Evolutionary conservation across 805 yeast species (phyloP), one percentile per base, ranked within the genome.

Genomic region (Candida chauliodis): DNA sequence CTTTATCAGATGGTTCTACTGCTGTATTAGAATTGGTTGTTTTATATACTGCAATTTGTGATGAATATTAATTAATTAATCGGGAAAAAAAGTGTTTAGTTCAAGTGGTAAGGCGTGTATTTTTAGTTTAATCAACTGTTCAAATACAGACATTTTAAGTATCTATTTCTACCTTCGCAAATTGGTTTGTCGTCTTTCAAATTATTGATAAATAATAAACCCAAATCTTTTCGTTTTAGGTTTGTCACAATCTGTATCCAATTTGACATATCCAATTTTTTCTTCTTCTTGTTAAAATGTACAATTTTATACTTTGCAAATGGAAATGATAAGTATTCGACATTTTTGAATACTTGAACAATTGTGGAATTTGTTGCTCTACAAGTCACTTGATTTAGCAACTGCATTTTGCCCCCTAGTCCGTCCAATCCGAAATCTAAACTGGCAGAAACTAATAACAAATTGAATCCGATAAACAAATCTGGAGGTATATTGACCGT

Each of bases 21-120:
- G 56, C 55, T 8, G 51, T 51, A 8, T 27, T 55, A 8, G 51
- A 56, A 18, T 52, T 44, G 38, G 49, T 49, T n/a, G 49, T 55
- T 2, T 48, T 54, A 45, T 47, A 41, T 40, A 55, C 59, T 23
- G 37, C 44, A 30, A 40, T 42, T 13, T 56, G 61, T 40, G 46
- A 41, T 29, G 14, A 20, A 14, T 17, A 34, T 5, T 28, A 9
- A 17, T 10, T 16, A 7, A 7, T 10, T 10, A 19, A 15, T 13
- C 5, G 26, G 34, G 18, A n/a, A n/a, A 8, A 8, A 8, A 8
- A 10, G n/a, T 28, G 31, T 13, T n/a, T n/a, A n/a, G n/a, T 28
- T 28, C n/a, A 8, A 31, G 35, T 31, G 8, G 10, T 31, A 8
- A 13, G 35, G 8, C 8, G 15, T 8, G 25, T 22, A 11, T 22